These are phyloP conservation scores for Coffea eugenioides DNA, from an alignment of 257 asterid genomes.

Conservation along the genomic window DNA sequence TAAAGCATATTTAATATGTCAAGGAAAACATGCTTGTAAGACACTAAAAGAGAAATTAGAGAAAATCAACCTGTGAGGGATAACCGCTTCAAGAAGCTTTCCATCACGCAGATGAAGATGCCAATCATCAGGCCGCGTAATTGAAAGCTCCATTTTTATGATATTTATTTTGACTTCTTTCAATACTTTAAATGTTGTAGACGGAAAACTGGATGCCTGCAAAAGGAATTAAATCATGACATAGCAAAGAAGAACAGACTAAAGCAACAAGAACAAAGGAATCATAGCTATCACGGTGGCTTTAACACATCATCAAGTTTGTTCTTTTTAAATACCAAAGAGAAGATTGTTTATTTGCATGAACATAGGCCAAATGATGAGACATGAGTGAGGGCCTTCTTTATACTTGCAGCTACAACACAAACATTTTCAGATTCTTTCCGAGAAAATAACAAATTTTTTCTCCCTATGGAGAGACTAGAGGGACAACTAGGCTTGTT, in stretches of 20 bases:
- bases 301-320: neutral
- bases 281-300: neutral
- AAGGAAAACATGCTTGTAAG: neutral
- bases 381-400: too few relatives aligned
- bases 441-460: neutral
- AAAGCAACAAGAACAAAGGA: neutral
- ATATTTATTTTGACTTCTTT: slow-evolving; percentile 32
- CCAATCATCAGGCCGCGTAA: slow-evolving; percentile 94
- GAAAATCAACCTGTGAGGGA: slow-evolving; percentile 63
- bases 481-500: neutral
- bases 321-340: neutral
- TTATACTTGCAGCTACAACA: neutral
- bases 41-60: neutral
- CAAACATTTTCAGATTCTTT: neutral
- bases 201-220: slow-evolving; percentile 36
- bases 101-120: slow-evolving; percentile 99
- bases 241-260: neutral
- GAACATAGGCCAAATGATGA: neutral
- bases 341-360: neutral
- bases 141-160: slow-evolving; percentile 65
- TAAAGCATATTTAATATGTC: neutral
- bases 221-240: slow-evolving; percentile 12
- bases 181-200: slow-evolving; percentile 29
- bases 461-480: neutral
- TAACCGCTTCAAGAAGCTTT: slow-evolving; percentile 74